Evolutionary conservation across 352 stramenopile genomes (phyloP), one percentile per base, ranked within the genome.

Genomic region (Phytophthora pseudosyringae): DNA sequence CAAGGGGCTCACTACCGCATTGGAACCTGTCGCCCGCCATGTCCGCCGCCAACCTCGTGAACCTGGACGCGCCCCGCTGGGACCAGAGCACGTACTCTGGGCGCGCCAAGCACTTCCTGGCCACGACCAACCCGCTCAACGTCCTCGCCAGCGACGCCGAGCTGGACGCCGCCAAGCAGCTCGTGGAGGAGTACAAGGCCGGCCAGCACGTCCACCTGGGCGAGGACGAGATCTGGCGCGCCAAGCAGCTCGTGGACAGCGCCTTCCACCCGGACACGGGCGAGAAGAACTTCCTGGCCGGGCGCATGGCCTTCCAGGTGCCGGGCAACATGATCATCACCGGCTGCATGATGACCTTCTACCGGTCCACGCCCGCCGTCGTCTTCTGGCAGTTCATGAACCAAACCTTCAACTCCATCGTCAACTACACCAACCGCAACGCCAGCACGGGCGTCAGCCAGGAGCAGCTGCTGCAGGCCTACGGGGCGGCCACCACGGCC

Each of bases 391-490:
- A 88, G 75, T 95, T 89, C 52, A 88, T 94, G 73, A 97, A 97
- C 78, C 91, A 97, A 69, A 95, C 83, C 16, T 97, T 96, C 67
- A 97, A 97, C 75, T 93, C 89, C 41, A 86, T 95, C 59, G 87
- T 97, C 71, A 97, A 97, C 79, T 97, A 97, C 74, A 93, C 87
- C 11, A 97, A 97, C 82, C 87, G 91, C 38, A 97, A 97, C 64
- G 89, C 89, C 45, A 96, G 88, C 46, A 94, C 87, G 46, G 86
- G 86, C 40, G 86, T 97, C 8, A 88, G 83, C 18, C 89, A 76
- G 35, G 75, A 90, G 21, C 82, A 96, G 62, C 68, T 97, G 11
- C 58, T 82, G 33, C 86, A 95, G 64, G 88, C 88, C 21, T 97
- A 96, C 59, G 85, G 59, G 3, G 86, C 82, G 0, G 91, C 91